Conservation (phyloP, 2,329 filamentous ascomycete species). For the Scedosporium apiospermum region DNA sequence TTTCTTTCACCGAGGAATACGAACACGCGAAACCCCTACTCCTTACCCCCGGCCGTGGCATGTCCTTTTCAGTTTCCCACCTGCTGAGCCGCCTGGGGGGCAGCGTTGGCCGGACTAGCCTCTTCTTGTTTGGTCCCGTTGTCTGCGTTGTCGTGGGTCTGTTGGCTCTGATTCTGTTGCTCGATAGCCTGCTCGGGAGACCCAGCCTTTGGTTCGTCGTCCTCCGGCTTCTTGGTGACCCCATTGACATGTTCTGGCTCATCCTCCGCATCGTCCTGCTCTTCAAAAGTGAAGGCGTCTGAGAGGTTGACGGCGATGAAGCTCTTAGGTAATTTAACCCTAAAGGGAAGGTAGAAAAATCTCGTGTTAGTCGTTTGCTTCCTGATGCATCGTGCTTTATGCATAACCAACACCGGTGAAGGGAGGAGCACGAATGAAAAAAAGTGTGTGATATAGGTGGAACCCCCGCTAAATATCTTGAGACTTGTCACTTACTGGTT, state of each 20-base stretch:
- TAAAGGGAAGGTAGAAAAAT: constrained; percentile 17
- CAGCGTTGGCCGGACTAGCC: not conserved
- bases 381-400: not conserved
- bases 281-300: constrained; percentile 51
- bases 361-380: not conserved
- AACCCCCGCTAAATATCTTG: not conserved
- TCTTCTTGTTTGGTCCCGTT: not conserved
- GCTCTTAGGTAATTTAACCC: constrained; percentile 57
- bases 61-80: too few species aligned
- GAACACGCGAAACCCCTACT: too few species aligned
- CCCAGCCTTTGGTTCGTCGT: not conserved
- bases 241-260: not conserved
- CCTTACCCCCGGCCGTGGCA: too few species aligned
- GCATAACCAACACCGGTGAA: not conserved
- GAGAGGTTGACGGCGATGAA: constrained; percentile 57
- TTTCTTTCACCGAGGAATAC: too few species aligned
- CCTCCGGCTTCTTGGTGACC: not conserved
- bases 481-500: constrained; percentile 58
- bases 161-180: not conserved
- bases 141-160: not conserved
- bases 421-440: constrained; percentile 8
- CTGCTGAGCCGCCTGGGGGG: too few species aligned
- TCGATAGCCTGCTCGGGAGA: not conserved
- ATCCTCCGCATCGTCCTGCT: constrained; percentile 31
- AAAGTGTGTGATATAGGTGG: constrained; percentile 5